These are phyloP conservation scores for Colletotrichum ledebouriae DNA, from an alignment of 2,329 filamentous ascomycete genomes.

Conservation along the genomic window DNA sequence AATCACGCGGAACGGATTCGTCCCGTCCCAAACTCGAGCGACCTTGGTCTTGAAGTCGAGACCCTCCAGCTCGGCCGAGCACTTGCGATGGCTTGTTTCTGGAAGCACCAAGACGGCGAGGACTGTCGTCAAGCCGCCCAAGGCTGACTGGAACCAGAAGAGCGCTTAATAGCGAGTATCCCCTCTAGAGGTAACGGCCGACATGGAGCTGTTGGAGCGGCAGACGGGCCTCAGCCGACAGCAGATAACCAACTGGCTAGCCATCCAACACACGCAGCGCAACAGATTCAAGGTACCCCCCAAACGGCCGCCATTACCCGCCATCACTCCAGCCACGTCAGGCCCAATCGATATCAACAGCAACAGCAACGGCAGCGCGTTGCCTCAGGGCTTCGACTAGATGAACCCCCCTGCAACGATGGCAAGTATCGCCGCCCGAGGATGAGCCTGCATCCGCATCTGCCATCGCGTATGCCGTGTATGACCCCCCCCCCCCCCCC, in stretches of 20 bases:
- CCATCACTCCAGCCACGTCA: slow-evolving; percentile 15
- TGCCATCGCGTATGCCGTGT: slow-evolving; percentile 44
- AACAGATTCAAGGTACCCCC: slow-evolving; percentile 34
- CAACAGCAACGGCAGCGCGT: not conserved
- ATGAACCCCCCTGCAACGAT: slow-evolving; percentile 40
- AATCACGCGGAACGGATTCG: slow-evolving; percentile 75
- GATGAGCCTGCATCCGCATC: slow-evolving; percentile 45
- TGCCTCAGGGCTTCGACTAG: slow-evolving; percentile 8
- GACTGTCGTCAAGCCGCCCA: slow-evolving; percentile 68
- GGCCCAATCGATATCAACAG: slow-evolving; percentile 21
- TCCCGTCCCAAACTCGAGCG: slow-evolving; percentile 56
- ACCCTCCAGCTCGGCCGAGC: slow-evolving; percentile 71
- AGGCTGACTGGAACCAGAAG: slow-evolving; percentile 77
- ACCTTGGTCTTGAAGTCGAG: slow-evolving; percentile 60
- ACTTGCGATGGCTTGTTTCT: slow-evolving; percentile 76
- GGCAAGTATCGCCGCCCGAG: slow-evolving; percentile 45
- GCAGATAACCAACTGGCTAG: slow-evolving; percentile 42
- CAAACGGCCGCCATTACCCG: slow-evolving; percentile 32
- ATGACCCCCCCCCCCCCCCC: slow-evolving; percentile 14
- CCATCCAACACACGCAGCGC: slow-evolving; percentile 33
- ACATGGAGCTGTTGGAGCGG: slow-evolving; percentile 32
- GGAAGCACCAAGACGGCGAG: slow-evolving; percentile 73
- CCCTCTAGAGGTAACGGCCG: too few species aligned
- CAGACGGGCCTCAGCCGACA: slow-evolving; percentile 35
- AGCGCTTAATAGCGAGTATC: too few species aligned